Base-by-base conservation (phyloP, 2,329 filamentous ascomycete genomes). In the Fusarium penzigii region DNA sequence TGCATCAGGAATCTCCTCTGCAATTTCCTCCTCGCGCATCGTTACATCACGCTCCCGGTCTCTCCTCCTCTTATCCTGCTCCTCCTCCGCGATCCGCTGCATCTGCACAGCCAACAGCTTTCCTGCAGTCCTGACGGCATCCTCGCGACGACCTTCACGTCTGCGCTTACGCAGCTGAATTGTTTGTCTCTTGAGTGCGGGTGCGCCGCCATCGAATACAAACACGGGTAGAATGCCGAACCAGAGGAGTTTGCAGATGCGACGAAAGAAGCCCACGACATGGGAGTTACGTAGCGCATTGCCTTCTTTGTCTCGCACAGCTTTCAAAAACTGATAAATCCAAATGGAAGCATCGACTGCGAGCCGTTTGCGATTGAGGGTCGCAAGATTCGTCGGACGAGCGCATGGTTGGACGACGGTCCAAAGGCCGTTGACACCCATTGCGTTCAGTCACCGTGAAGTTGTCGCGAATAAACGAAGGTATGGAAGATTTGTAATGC, bases 241-340 rank as follows among this genome's bases (percentile, higher is more conserved):
- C 82, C 93, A 99, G 2, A 99, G 82, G 1, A 99, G 82, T 71
- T 99, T 99, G 81, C 94, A 99, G 70, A 99, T 96, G 55, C 94
- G 87, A 46, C 94, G 90, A 75, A 99, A 99, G 83, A 99, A 99
- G 39, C 95, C 94, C 41, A 99, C 90, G 36, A 99, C 85, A 68
- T 99, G 94, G 29, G 90, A 93, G 75, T 97, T 99, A 58, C 92
- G 90, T 47, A 99, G 80, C 1, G 94, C 94, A 68, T 99, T 96
- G 48, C 94, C 94, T 73, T 99, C 94, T 68, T 97, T 97, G 75
- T 99, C 94, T 65, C 94, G 92, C 11, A 99, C 94, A 10, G 95
- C 94, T 76, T 99, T 99, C 65, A 99, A 85, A 68, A 99, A 99
- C 69, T 99, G 94, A 79, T 99, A 99, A 65, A 99, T 97, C 94